phyloP scores from a whole-genome alignment of 116 monocot species.

The Dioscorea cayenensis region DNA sequence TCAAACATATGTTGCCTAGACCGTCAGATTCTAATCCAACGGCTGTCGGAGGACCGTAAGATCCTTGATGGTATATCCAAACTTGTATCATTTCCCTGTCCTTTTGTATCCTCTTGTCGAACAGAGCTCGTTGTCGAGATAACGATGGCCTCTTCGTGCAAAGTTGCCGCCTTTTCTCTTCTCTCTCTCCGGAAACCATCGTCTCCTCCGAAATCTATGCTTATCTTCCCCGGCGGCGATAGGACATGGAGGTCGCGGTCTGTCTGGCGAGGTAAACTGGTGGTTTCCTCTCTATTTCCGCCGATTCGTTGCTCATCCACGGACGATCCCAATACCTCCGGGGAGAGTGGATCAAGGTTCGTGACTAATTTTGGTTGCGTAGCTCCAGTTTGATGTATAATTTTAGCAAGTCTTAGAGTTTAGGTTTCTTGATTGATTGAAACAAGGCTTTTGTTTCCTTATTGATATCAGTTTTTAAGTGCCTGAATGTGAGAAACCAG shows the following conservation, averaged over 20 bases:
- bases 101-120: not conserved
- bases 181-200: not conserved
- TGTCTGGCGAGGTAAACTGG: not conserved
- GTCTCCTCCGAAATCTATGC: not conserved
- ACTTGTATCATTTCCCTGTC: not conserved
- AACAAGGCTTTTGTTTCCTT: too few species aligned
- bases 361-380: not conserved
- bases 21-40: not conserved
- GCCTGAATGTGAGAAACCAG: too few species aligned
- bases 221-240: conserved; percentile 9
- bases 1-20: not conserved
- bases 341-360: conserved; percentile 22
- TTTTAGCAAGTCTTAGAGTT: too few species aligned
- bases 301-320: conserved; percentile 26
- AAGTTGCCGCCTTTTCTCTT: not conserved
- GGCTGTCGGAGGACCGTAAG: not conserved
- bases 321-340: conserved; percentile 12
- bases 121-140: not conserved
- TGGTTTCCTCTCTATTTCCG: conserved; percentile 1
- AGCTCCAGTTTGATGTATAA: too few species aligned
- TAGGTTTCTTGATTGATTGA: too few species aligned
- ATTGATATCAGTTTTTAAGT: too few species aligned
- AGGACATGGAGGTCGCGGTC: not conserved
- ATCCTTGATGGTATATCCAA: not conserved
- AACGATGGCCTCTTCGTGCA: conserved; percentile 7